Evolutionary conservation across 306 rosid genomes (phyloP).

Genomic region (Glycyrrhiza uralensis): DNA sequence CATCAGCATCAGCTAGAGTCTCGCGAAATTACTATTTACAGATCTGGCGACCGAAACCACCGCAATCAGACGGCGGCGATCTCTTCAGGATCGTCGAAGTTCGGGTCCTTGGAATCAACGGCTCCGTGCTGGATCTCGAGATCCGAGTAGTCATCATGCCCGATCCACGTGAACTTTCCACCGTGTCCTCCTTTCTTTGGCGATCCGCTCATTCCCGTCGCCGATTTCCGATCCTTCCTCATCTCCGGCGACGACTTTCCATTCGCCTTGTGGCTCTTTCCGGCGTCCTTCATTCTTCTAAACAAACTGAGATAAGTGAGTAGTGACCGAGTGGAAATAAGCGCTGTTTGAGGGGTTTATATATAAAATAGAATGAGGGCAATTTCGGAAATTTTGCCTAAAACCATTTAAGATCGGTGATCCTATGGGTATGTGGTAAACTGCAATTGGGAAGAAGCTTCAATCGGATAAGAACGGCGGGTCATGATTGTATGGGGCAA

Average conservation of each 20-base stretch:
- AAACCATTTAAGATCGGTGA: not conserved
- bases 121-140: conserved; percentile 50
- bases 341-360: not conserved
- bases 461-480: conserved; percentile 32
- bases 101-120: conserved; percentile 69
- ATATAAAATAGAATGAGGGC: conserved; percentile 11
- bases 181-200: conserved; percentile 96
- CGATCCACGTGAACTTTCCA: conserved; percentile 91
- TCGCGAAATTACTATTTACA: no score
- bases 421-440: conserved; percentile 5
- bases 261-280: conserved; percentile 49
- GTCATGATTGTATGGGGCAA: not conserved
- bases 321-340: not conserved
- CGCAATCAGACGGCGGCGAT: conserved; percentile 36
- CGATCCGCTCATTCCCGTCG: conserved; percentile 79
- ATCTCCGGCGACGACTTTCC: conserved; percentile 41
- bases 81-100: conserved; percentile 72
- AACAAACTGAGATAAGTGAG: not conserved
- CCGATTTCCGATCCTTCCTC: conserved; percentile 72
- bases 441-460: conserved; percentile 5
- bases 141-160: conserved; percentile 46
- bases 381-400: not conserved
- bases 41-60: not conserved
- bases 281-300: conserved; percentile 56
- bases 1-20: no score